Conservation (phyloP, 1,284 basidiomycete species). For the Abortiporus biennis region DNA sequence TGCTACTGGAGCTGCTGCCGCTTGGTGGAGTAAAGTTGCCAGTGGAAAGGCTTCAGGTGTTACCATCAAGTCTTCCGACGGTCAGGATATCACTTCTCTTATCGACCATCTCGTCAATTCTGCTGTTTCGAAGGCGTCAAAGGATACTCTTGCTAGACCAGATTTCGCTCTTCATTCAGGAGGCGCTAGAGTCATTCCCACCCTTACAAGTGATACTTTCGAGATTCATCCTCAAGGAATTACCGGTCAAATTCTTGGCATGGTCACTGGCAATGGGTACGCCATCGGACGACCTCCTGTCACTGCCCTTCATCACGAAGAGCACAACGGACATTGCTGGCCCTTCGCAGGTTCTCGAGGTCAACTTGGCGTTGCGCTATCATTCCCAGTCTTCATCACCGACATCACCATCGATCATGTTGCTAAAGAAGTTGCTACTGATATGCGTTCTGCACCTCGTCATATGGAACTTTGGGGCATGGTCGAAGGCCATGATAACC, state of each 20-base stretch:
- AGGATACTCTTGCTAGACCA: slow-evolving; percentile 74
- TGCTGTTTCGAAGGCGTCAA: slow-evolving; percentile 58
- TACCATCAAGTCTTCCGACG: slow-evolving; percentile 69
- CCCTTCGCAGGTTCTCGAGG: slow-evolving; percentile 78
- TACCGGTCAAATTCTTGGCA: slow-evolving; percentile 38
- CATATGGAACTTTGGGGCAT: slow-evolving; percentile 88
- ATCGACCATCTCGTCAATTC: slow-evolving; percentile 72
- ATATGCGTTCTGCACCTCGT: slow-evolving; percentile 75
- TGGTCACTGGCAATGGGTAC: slow-evolving; percentile 50
- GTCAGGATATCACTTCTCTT: slow-evolving; percentile 68
- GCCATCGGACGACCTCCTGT: slow-evolving; percentile 77
- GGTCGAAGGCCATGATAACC: slow-evolving; percentile 71
- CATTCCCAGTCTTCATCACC: slow-evolving; percentile 60
- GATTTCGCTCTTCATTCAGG: slow-evolving; percentile 86
- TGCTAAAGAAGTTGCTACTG: slow-evolving; percentile 70
- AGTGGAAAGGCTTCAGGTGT: slow-evolving; percentile 38
- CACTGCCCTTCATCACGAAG: slow-evolving; percentile 80
- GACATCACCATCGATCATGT: slow-evolving; percentile 90
- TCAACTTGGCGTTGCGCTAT: slow-evolving; percentile 77
- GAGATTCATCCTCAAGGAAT: slow-evolving; percentile 51
- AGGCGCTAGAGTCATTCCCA: slow-evolving; percentile 78
- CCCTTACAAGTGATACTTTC: slow-evolving; percentile 74
- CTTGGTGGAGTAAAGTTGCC: slow-evolving; percentile 56
- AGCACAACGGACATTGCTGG: slow-evolving; percentile 87
- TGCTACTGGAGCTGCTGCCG: slow-evolving; percentile 30